A percentile compares a stretch with the other conserved stretches of the same genome.
Evolutionary conservation across 83 land plant genomes (phyloP).

Genomic region (Thuja plicata): DNA sequence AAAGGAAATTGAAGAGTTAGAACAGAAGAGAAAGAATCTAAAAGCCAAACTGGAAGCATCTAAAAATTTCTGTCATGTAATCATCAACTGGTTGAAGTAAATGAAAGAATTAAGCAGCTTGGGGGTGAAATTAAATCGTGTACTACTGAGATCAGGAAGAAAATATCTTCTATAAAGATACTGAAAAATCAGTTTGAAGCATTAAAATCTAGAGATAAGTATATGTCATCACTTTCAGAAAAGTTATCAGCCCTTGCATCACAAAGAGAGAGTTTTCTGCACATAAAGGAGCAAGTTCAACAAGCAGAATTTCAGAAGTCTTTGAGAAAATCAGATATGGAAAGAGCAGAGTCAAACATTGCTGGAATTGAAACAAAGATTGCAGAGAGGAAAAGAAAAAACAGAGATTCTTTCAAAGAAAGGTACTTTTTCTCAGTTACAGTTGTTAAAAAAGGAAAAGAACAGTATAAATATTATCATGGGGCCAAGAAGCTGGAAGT

Average conservation of each 20-base stretch:
- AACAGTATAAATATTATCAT: too few relatives aligned
- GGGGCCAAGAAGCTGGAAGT: too few relatives aligned
- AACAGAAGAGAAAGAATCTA: too few relatives aligned
- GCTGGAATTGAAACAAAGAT: constrained; percentile 2
- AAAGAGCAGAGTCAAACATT: background rate
- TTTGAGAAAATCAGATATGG: background rate
- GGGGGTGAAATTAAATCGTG: constrained; percentile 7
- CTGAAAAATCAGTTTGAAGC: constrained; percentile 1
- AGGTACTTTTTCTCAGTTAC: too few relatives aligned
- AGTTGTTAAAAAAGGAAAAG: too few relatives aligned
- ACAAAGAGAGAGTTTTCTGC: background rate
- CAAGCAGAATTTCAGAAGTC: background rate
- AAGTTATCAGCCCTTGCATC: constrained; percentile 1
- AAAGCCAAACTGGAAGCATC: constrained; percentile 4
- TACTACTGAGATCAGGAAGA: background rate
- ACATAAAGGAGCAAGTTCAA: constrained; percentile 9
- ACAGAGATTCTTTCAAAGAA: too few relatives aligned
- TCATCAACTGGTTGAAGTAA: constrained; percentile 14
- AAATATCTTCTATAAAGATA: background rate
- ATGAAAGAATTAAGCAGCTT: background rate
- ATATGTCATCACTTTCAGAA: constrained; percentile 6
- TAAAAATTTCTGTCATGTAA: background rate
- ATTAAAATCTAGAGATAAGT: too few relatives aligned
- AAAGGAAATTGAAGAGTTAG: constrained; percentile 8
- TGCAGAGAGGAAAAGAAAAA: background rate